A percentile compares a stretch with the other conserved stretches of the same genome.
Evolutionary conservation across 2,329 filamentous ascomycete species (phyloP).

Genomic region (Xylaria sp.): DNA sequence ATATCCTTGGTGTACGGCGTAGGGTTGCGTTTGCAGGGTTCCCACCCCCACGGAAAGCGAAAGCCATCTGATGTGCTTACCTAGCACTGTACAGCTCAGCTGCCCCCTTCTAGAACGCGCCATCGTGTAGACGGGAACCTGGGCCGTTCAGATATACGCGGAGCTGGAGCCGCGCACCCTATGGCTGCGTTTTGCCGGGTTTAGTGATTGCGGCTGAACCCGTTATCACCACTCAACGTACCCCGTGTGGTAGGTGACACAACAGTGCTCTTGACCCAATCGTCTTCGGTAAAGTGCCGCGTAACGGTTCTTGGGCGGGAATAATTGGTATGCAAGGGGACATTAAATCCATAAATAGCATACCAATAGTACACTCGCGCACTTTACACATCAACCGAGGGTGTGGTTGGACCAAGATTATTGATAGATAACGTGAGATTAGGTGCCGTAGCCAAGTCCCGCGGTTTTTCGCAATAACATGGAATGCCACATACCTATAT

Average conservation of each 20-base stretch:
- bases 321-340: constrained; percentile 18
- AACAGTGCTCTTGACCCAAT: constrained; percentile 12
- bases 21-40: constrained; percentile 5
- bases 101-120: constrained; percentile 9
- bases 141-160: neutral
- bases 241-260: neutral
- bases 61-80: neutral
- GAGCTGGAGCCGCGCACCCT: constrained; percentile 24
- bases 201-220: constrained; percentile 25
- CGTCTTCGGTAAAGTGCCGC: neutral
- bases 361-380: constrained; percentile 15
- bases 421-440: constrained; percentile 29
- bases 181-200: neutral
- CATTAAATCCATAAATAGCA: constrained; percentile 5
- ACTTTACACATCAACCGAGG: constrained; percentile 8
- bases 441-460: constrained; percentile 12
- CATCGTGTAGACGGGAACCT: constrained; percentile 11
- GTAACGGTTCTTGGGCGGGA: constrained; percentile 13
- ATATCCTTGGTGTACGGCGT: neutral
- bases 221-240: neutral
- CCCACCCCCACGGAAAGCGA: constrained; percentile 25
- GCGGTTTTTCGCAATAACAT: constrained; percentile 13
- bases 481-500: constrained; percentile 22
- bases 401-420: constrained; percentile 7
- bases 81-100: constrained; percentile 1